These are phyloP conservation scores for Polygonum aviculare DNA, from an alignment of 148 eudicot species.

Conservation along the genomic window DNA sequence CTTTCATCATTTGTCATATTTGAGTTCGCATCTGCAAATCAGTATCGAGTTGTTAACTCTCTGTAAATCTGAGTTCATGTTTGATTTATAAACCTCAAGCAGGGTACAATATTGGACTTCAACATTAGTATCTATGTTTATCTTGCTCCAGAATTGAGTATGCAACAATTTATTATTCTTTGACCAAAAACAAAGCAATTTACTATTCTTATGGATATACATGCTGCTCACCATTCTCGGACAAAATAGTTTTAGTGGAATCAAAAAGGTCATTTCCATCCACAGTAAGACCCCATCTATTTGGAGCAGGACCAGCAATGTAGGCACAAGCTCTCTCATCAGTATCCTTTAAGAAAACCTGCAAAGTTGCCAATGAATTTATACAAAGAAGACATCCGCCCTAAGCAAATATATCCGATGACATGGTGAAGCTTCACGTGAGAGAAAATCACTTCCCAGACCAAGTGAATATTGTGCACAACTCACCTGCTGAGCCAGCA, in stretches of 20 bases:
- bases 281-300: slow-evolving; percentile 83
- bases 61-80: background rate
- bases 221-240: slow-evolving; percentile 30
- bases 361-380: slow-evolving; percentile 7
- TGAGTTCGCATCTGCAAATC: slow-evolving; percentile 39
- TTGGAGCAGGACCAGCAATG: slow-evolving; percentile 98
- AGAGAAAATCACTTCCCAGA: background rate
- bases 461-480: background rate
- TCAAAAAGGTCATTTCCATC: slow-evolving; percentile 70
- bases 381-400: background rate
- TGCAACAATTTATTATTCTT: background rate
- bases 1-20: slow-evolving; percentile 21
- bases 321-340: slow-evolving; percentile 99
- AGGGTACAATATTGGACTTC: background rate
- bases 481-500: slow-evolving; percentile 86
- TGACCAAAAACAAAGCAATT: too few relatives aligned
- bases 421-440: background rate
- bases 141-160: background rate
- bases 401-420: background rate
- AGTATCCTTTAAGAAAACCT: slow-evolving; percentile 93
- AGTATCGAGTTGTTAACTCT: background rate
- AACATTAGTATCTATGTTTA: background rate
- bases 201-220: background rate
- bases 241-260: slow-evolving; percentile 16
- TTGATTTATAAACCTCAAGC: background rate